Evolutionary conservation across 1,284 basidiomycete species (phyloP).

Genomic region (Meira nashicola): DNA sequence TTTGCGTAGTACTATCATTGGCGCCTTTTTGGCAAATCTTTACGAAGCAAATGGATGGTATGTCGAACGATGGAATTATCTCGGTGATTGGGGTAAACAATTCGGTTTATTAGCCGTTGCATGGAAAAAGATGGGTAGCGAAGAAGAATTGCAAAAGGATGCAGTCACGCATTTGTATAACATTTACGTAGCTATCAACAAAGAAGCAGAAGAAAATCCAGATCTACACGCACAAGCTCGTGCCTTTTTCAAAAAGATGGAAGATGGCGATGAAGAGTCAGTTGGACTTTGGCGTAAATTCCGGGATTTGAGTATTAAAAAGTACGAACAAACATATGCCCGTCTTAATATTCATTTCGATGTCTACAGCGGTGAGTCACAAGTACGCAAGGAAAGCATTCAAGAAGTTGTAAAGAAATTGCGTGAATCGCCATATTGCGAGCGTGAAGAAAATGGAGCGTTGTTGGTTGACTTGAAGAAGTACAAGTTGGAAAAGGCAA

Average conservation of each 20-base stretch:
- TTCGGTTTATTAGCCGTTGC: conserved; percentile 76
- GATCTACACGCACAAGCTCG: conserved; percentile 76
- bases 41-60: conserved; percentile 93
- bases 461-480: conserved; percentile 40
- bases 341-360: conserved; percentile 89
- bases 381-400: conserved; percentile 75
- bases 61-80: conserved; percentile 82
- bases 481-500: conserved; percentile 69
- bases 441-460: conserved; percentile 47
- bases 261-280: conserved; percentile 73
- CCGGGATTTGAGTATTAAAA: conserved; percentile 84
- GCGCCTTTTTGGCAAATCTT: conserved; percentile 84
- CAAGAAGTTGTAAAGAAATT: conserved; percentile 55
- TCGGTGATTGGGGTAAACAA: conserved; percentile 58
- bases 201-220: conserved; percentile 65
- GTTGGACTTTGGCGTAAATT: conserved; percentile 86
- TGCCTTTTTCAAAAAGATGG: conserved; percentile 91
- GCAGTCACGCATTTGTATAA: conserved; percentile 93
- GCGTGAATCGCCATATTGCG: conserved; percentile 24
- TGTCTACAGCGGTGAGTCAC: conserved; percentile 87
- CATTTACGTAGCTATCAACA: conserved; percentile 90
- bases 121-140: conserved; percentile 83
- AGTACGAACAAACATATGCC: conserved; percentile 85
- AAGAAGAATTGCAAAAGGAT: conserved; percentile 75
- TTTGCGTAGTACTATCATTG: conserved; percentile 93